Evolutionary conservation across 164 flowering plant species (phyloP).

Genomic region (Stephania japonica): DNA sequence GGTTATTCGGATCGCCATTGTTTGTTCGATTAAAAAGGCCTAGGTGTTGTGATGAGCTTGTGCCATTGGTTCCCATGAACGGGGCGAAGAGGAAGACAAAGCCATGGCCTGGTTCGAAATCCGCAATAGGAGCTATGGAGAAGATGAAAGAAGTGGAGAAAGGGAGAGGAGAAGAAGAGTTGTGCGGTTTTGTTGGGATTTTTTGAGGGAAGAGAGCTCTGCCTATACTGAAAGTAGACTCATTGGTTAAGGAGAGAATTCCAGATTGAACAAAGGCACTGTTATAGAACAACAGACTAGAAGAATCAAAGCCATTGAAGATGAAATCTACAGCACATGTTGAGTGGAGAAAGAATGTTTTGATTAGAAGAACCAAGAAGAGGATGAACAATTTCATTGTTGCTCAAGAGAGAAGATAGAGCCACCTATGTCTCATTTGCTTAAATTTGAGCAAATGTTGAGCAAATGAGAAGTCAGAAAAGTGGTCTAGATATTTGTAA

Average conservation of each 20-base stretch:
- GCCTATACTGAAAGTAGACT: conserved; percentile 23
- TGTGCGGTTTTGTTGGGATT: conserved; percentile 21
- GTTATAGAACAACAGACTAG: conserved; percentile 15
- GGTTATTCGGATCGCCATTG: conserved; percentile 24
- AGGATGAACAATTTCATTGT: conserved; percentile 10
- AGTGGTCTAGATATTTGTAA: background rate
- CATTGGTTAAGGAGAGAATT: conserved; percentile 25
- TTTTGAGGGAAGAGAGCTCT: conserved; percentile 26
- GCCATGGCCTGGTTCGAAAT: conserved; percentile 28
- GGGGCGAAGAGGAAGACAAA: conserved; percentile 33
- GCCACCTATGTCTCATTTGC: background rate
- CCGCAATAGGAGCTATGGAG: conserved; percentile 22
- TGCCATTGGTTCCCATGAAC: conserved; percentile 12
- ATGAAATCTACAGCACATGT: conserved; percentile 20
- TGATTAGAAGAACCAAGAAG: conserved; percentile 10
- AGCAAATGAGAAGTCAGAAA: background rate
- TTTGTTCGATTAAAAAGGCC: conserved; percentile 33
- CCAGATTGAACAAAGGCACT: conserved; percentile 18
- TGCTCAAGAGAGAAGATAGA: background rate
- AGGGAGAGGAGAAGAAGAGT: conserved; percentile 17
- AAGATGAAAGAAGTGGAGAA: conserved; percentile 40
- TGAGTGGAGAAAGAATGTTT: background rate
- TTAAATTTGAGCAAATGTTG: too few relatives aligned
- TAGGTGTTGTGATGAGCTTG: conserved; percentile 24
- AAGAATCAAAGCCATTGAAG: conserved; percentile 28